A percentile compares a stretch with the other conserved stretches of the same genome.
Conservation (phyloP, 345 rosid species). For the Eutrema heterophyllum region DNA sequence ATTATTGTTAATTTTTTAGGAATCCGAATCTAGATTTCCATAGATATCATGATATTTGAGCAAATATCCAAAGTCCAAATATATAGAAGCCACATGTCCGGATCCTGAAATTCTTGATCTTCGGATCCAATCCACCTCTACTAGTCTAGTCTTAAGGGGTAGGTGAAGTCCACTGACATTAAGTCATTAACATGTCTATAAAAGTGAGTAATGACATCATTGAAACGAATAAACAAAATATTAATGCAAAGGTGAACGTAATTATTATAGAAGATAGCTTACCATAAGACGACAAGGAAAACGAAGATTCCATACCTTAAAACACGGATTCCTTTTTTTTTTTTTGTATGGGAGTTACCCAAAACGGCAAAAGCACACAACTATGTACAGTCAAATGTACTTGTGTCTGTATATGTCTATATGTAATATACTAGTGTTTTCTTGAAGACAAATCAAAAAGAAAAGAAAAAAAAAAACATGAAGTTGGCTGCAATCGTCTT, state of each 20-base stretch:
- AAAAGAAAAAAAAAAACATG: not conserved
- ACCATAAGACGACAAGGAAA: not conserved
- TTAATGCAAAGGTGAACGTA: not conserved
- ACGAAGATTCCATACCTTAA: not conserved
- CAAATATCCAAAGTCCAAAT: too few relatives aligned
- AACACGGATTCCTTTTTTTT: not conserved
- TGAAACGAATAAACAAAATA: not conserved
- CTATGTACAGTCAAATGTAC: not conserved
- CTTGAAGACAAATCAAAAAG: not conserved
- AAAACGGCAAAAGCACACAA: not conserved
- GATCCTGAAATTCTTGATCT: too few relatives aligned
- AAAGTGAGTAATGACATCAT: not conserved
- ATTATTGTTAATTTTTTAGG: too few relatives aligned
- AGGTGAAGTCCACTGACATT: not conserved
- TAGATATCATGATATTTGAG: too few relatives aligned
- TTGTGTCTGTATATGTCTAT: not conserved
- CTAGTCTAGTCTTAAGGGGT: not conserved
- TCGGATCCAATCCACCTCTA: not conserved
- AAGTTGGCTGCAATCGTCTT: slow-evolving; percentile 18
- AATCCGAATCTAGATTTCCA: too few relatives aligned
- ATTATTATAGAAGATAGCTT: not conserved
- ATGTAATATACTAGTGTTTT: not conserved
- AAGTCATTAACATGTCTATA: not conserved
- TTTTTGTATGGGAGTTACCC: not conserved
- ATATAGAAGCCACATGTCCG: too few relatives aligned